Evolutionary conservation across 257 asterid genomes (phyloP).

Genomic region (Primulina eburnea): DNA sequence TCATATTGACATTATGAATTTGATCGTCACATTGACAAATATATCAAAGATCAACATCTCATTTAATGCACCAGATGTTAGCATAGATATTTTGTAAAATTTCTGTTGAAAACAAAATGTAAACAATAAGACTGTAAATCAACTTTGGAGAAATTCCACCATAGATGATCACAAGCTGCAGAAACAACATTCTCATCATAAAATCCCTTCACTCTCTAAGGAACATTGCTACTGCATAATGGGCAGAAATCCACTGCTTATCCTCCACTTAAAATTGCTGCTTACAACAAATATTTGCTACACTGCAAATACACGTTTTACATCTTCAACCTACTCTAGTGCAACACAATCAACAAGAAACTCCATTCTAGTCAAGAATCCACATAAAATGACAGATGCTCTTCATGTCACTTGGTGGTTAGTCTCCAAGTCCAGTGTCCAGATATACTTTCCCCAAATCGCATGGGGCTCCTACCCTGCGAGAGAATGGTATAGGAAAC

Average conservation of each 20-base stretch:
- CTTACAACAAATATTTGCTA: neutral
- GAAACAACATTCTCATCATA: neutral
- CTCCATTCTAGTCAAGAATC: neutral
- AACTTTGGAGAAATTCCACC: too few species aligned
- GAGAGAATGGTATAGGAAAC: conserved; percentile 30
- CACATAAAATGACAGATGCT: neutral
- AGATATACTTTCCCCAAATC: neutral
- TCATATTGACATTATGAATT: too few species aligned
- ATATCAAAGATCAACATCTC: too few species aligned
- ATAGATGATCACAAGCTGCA: neutral
- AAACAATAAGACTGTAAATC: too few species aligned
- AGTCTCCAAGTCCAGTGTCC: neutral
- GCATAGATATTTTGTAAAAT: too few species aligned
- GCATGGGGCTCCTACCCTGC: neutral
- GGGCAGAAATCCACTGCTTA: neutral
- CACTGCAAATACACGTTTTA: neutral
- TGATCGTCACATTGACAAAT: too few species aligned
- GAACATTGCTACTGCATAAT: neutral
- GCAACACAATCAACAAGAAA: neutral
- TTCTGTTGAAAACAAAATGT: too few species aligned
- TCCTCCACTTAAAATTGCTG: neutral
- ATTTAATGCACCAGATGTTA: too few species aligned
- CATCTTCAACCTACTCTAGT: neutral
- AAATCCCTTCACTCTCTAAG: neutral
- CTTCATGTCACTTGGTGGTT: neutral